Base-by-base conservation (phyloP, 495 filamentous ascomycete genomes). In the Stereocaulon alpinum region DNA sequence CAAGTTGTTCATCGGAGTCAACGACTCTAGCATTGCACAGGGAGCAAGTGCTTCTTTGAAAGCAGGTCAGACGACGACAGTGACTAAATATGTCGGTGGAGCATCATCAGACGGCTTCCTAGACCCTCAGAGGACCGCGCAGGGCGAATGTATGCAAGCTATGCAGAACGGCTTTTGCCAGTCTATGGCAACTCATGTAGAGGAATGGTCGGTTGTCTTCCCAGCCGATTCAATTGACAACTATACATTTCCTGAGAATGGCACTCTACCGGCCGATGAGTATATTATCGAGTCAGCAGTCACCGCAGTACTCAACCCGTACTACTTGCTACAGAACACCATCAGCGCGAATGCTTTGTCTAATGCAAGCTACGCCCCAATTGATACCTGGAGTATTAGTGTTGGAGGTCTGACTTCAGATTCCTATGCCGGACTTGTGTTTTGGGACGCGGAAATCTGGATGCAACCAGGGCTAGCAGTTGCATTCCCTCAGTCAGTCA, bases 251-350 rank as follows among this genome's bases (percentile, higher is more conserved):
- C 81, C 84, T 0, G 66, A 66, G 6, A 83, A 83, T 40, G 83
- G 82, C 9, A 73, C 73, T 17, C 68, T 91, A 11, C 86, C 84
- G 2, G 66, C 72, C 0, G 82, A 89, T 62, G 60, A 67, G 12
- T 75, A 85, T 52, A 75, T 86, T 29, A 71, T 80, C 52, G 78
- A 82, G 60, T 71, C 80, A 30, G 83, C 86, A 20, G 81, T 90
- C 42, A 76, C 79, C 12, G 76, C 84, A 1, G 79, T 89, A 5
- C 79, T 82, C 5, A 87, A 82, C 58, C 74, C 80, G 1, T 91
- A 85, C 69, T 84, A 88, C 62, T 69, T 91, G 0, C 69, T 91
- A 20, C 84, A 88, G 60, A 86, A 87, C 56, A 86, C 81, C 0
- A 76, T 82, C 18, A 74, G 81, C 4, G 66, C 72, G 18, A 82